Conservation (phyloP, 2,329 filamentous ascomycete species). For the Colletotrichum chrysophilum region DNA sequence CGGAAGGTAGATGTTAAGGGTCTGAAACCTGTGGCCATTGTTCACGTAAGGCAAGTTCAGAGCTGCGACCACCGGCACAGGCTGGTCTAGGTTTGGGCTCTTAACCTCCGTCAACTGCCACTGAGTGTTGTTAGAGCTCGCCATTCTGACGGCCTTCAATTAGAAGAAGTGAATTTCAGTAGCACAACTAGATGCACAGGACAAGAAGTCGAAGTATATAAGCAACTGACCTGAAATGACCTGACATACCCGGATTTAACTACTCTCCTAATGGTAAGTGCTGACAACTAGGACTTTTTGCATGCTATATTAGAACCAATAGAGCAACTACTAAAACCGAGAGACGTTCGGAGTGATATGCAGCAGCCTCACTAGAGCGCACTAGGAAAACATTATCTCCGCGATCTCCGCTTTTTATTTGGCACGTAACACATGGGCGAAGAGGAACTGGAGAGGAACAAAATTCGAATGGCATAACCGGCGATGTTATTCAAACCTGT, state of each 20-base stretch:
- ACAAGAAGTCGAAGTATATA: neutral
- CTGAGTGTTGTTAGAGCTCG: neutral
- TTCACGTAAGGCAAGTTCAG: neutral
- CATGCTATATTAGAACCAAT: neutral
- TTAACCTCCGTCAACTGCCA: neutral
- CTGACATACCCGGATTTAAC: neutral
- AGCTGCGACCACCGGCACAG: neutral
- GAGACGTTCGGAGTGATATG: neutral
- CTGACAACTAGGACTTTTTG: neutral
- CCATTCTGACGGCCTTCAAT: neutral
- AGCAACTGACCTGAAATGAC: neutral
- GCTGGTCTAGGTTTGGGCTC: neutral
- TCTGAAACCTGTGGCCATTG: neutral
- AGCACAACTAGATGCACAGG: neutral
- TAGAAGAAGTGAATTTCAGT: neutral
- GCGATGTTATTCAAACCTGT: neutral
- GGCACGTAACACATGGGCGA: neutral
- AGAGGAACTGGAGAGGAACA: neutral
- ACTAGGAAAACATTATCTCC: neutral
- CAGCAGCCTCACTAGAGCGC: neutral
- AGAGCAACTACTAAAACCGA: neutral
- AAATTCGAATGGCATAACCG: neutral
- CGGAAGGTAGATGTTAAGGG: neutral
- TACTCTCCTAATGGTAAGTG: neutral
- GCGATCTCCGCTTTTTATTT: neutral